phyloP scores from a whole-genome alignment of 768 basidiomycete genomes.

The Leccinellum albellum region DNA sequence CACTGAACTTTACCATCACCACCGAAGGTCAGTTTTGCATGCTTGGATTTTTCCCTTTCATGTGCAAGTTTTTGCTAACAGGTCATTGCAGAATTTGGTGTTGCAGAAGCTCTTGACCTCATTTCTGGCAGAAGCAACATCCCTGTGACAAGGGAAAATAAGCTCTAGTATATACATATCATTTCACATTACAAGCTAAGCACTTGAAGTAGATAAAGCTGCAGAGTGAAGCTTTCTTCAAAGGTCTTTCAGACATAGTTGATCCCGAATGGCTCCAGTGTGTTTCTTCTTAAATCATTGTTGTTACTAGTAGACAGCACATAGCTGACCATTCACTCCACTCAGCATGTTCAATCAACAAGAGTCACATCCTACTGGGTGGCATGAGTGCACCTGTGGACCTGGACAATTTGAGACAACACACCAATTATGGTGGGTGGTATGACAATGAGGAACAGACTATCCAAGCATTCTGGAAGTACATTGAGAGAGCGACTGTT shows the following conservation, averaged over 20 bases:
- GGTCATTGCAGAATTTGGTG: constrained; percentile 66
- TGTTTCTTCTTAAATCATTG: constrained; percentile 4
- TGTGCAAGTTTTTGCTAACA: background rate
- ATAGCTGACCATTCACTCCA: constrained; percentile 8
- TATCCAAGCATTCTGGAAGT: constrained; percentile 84
- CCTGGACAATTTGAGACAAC: constrained; percentile 68
- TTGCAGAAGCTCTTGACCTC: constrained; percentile 70
- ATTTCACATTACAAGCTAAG: constrained; percentile 87
- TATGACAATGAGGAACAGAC: constrained; percentile 70
- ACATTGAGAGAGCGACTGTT: constrained; percentile 12
- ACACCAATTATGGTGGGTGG: constrained; percentile 82
- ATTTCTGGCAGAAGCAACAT: constrained; percentile 79
- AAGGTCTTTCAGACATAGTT: constrained; percentile 89
- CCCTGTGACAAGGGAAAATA: constrained; percentile 83
- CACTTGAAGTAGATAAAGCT: constrained; percentile 81
- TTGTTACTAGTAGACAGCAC: background rate
- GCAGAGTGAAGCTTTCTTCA: constrained; percentile 85
- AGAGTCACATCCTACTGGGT: constrained; percentile 88
- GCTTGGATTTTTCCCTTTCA: background rate
- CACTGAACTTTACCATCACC: constrained; percentile 85
- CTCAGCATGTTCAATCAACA: constrained; percentile 94
- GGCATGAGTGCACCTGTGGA: constrained; percentile 85
- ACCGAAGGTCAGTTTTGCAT: constrained; percentile 63
- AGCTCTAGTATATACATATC: constrained; percentile 85
- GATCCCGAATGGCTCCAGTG: constrained; percentile 84